phyloP scores from a whole-genome alignment of 164 flowering plant genomes.

The Aristolochia californica region DNA sequence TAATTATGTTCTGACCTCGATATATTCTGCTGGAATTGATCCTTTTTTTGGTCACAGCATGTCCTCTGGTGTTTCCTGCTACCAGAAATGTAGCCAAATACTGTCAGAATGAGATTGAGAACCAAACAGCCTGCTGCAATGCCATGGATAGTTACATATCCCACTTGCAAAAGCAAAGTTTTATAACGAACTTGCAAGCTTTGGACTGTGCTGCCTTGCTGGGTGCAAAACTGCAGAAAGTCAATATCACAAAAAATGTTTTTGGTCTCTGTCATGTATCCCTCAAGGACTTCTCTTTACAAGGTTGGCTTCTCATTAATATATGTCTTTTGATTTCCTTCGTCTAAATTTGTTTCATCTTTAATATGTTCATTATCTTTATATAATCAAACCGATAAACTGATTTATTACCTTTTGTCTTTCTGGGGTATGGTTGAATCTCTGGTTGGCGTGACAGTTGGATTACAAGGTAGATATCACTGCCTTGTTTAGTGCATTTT shows the following conservation, averaged over 20 bases:
- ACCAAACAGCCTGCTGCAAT: slow-evolving; percentile 59
- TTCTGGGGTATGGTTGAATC: slow-evolving; percentile 7
- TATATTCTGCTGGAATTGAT: neutral
- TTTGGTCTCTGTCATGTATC: slow-evolving; percentile 64
- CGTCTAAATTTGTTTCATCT: neutral
- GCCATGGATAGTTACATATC: slow-evolving; percentile 68
- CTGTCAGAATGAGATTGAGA: slow-evolving; percentile 42
- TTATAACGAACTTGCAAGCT: slow-evolving; percentile 92
- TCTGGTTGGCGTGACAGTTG: slow-evolving; percentile 22
- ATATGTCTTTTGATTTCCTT: neutral
- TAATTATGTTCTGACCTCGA: neutral
- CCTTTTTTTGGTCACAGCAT: slow-evolving; percentile 34
- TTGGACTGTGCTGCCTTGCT: slow-evolving; percentile 78
- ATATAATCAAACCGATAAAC: no score
- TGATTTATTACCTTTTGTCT: no score
- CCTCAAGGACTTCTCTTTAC: slow-evolving; percentile 92
- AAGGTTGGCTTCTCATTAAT: slow-evolving; percentile 36
- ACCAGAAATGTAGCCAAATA: slow-evolving; percentile 38
- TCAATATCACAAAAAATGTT: slow-evolving; percentile 55
- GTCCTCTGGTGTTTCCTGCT: slow-evolving; percentile 74
- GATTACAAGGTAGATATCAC: slow-evolving; percentile 27
- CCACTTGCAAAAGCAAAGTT: slow-evolving; percentile 88
- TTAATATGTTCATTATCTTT: no score
- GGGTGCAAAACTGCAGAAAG: slow-evolving; percentile 56
- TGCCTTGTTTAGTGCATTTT: neutral